These are phyloP conservation scores for Onygenales sp. DNA, from an alignment of 2,329 filamentous ascomycete genomes.

Conservation along the genomic window DNA sequence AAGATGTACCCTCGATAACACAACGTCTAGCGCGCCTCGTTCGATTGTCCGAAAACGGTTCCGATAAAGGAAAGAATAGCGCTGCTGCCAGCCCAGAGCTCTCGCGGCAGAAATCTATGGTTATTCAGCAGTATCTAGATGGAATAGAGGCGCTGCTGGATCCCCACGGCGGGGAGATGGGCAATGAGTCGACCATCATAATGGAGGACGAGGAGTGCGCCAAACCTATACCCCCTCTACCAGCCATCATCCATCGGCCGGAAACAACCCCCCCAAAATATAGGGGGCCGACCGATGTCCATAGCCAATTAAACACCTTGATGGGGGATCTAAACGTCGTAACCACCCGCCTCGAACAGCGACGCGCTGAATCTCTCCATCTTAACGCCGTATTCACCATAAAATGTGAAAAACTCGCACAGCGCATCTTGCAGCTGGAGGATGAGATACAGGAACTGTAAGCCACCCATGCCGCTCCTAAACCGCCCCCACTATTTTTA, in stretches of 20 bases:
- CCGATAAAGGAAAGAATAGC: not conserved
- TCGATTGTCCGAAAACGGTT: conserved; percentile 5
- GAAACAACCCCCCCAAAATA: not conserved
- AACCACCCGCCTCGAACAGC: conserved; percentile 17
- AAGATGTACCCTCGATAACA: conserved; percentile 12
- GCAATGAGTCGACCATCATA: not conserved
- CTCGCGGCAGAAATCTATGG: not conserved
- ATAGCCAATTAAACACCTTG: not conserved
- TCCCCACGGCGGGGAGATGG: conserved; percentile 7
- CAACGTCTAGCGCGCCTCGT: conserved; percentile 26
- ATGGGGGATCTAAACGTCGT: conserved; percentile 8
- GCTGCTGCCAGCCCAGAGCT: not conserved
- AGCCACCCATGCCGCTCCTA: conserved; percentile 10
- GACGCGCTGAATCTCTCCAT: conserved; percentile 37
- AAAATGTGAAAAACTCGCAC: conserved; percentile 47
- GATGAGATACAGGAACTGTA: conserved; percentile 50
- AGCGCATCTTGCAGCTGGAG: conserved; percentile 52
- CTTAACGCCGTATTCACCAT: conserved; percentile 53
- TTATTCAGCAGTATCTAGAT: conserved; percentile 17
- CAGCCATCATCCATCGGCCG: not conserved
- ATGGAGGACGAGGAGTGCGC: not conserved
- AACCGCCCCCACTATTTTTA: not conserved
- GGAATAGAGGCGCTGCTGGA: conserved; percentile 26
- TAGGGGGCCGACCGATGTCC: not conserved
- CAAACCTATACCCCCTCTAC: not conserved